Percentiles rank a stretch among this genome's conserved stretches.
These are phyloP conservation scores for Xanthoparmelia taractica DNA, from an alignment of 495 filamentous ascomycete genomes.

Conservation along the genomic window DNA sequence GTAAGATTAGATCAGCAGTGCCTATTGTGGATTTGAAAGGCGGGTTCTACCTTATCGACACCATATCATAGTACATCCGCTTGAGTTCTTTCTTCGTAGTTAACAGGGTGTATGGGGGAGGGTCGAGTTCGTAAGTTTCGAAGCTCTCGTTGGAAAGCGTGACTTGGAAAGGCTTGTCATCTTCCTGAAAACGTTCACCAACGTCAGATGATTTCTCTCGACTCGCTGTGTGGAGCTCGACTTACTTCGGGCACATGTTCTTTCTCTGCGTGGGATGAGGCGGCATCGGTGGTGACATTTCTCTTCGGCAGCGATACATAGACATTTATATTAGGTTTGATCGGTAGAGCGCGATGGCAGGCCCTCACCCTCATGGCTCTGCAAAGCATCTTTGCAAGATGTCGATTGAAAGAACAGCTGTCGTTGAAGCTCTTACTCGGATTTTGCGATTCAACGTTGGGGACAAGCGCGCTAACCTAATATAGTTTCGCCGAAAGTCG, in stretches of 20 bases:
- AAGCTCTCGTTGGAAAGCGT: conserved; percentile 94
- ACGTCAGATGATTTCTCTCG: background rate
- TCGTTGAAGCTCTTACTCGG: background rate
- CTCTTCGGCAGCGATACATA: conserved; percentile 32
- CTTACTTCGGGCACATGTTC: conserved; percentile 51
- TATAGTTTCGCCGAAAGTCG: background rate
- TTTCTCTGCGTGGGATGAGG: conserved; percentile 82
- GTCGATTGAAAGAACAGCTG: conserved; percentile 1
- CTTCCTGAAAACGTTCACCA: conserved; percentile 50
- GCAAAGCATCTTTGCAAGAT: conserved; percentile 19
- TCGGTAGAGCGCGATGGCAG: conserved; percentile 16
- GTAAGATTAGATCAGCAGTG: conserved; percentile 5
- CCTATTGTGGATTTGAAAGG: conserved; percentile 10
- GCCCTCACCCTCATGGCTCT: conserved; percentile 25
- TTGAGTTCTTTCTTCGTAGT: conserved; percentile 96
- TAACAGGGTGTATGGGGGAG: conserved; percentile 79
- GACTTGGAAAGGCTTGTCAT: conserved; percentile 89
- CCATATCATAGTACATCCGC: conserved; percentile 99
- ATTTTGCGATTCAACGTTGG: conserved; percentile 1
- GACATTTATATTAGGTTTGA: conserved; percentile 12
- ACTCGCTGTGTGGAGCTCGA: conserved; percentile 3
- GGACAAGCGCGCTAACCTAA: conserved; percentile 2
- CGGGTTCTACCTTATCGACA: conserved; percentile 65
- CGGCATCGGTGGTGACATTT: conserved; percentile 89
- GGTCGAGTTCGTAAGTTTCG: conserved; percentile 98